phyloP scores from a whole-genome alignment of 192 early-diverging fungal species.

The Funneliformis mosseae region DNA sequence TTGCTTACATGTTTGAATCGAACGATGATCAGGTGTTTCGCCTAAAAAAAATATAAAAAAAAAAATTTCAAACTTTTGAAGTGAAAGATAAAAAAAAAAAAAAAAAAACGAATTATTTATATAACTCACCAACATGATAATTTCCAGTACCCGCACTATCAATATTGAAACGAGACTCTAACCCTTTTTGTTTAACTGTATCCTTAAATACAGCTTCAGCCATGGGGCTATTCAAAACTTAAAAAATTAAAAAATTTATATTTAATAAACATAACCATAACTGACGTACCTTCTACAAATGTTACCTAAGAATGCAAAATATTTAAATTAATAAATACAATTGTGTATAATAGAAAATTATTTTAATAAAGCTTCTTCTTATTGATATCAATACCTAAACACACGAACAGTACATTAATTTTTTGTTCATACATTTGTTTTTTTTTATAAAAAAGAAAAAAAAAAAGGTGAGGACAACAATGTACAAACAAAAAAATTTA shows the following conservation, averaged over 20 bases:
- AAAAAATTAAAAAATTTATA: too few relatives aligned
- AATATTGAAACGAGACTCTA: conserved; percentile 64
- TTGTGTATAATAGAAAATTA: too few relatives aligned
- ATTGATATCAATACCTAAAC: background rate
- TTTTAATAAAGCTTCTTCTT: background rate
- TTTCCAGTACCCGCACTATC: conserved; percentile 87
- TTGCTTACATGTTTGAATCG: conserved; percentile 61
- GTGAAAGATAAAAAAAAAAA: too few relatives aligned
- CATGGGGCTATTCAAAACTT: conserved; percentile 68
- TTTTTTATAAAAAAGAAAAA: too few relatives aligned
- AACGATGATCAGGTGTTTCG: conserved; percentile 66
- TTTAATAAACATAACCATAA: background rate
- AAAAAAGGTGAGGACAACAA: too few relatives aligned
- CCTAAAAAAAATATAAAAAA: conserved; percentile 4
- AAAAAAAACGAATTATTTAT: background rate
- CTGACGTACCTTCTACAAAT: background rate
- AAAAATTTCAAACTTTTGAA: background rate
- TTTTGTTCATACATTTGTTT: background rate
- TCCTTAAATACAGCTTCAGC: conserved; percentile 91
- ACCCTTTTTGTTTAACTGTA: conserved; percentile 59
- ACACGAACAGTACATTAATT: background rate
- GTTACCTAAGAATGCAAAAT: background rate
- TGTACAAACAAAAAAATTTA: too few relatives aligned
- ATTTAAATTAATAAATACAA: too few relatives aligned
- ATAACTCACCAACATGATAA: conserved; percentile 66